phyloP scores from a whole-genome alignment of 176 grass and related monocot genomes.

The Juncus effusus region DNA sequence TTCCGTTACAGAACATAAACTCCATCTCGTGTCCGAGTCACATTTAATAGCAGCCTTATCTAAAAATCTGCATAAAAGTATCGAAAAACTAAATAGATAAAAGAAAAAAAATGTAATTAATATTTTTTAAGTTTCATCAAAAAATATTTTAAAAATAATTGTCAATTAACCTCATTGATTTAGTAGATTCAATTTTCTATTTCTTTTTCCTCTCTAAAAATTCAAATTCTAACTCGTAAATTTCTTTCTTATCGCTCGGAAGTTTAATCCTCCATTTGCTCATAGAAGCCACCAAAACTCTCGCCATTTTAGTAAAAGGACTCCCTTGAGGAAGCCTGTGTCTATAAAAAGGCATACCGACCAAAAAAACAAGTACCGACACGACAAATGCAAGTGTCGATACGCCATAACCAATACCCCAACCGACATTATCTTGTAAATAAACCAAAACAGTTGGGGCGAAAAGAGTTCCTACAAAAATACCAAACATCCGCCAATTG shows the following conservation, averaged over 20 bases:
- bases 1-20: constrained; percentile 48
- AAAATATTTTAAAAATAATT: no score
- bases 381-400: constrained; percentile 45
- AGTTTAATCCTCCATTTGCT: constrained; percentile 28
- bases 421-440: constrained; percentile 82
- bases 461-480: constrained; percentile 73
- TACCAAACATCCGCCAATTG: constrained; percentile 93
- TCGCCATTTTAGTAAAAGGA: constrained; percentile 51
- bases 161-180: constrained; percentile 39
- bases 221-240: constrained; percentile 47
- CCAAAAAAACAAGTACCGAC: constrained; percentile 62
- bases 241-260: constrained; percentile 34
- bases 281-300: constrained; percentile 41
- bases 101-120: no score
- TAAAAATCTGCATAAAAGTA: constrained; percentile 41
- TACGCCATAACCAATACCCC: constrained; percentile 61
- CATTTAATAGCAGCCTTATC: constrained; percentile 55
- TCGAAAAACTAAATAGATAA: no score
- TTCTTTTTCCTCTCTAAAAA: constrained; percentile 28
- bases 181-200: constrained; percentile 46
- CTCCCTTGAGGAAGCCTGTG: constrained; percentile 76
- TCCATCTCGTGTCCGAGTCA: constrained; percentile 17
- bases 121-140: no score
- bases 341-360: constrained; percentile 69
- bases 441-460: constrained; percentile 75